Evolutionary conservation across 139 green algal species (phyloP).

Genomic region (Chlorella sorokiniana): DNA sequence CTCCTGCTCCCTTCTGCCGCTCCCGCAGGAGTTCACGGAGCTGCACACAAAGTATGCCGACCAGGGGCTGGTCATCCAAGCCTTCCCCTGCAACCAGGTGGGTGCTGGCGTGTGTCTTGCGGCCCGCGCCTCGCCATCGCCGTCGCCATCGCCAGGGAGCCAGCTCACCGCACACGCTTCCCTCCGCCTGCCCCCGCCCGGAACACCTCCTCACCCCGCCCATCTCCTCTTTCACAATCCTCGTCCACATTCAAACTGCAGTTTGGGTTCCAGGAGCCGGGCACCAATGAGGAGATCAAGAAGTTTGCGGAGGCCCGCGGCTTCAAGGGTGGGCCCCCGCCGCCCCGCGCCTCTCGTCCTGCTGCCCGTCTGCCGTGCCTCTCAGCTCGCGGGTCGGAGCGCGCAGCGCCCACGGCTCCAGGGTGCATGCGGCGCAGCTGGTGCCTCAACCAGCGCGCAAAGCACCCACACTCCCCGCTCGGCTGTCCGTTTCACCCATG

Average conservation of each 20-base stretch:
- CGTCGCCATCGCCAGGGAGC: not conserved
- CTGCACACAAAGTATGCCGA: constrained; percentile 42
- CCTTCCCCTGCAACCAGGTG: constrained; percentile 52
- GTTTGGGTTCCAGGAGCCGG: constrained; percentile 48
- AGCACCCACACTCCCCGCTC: not conserved
- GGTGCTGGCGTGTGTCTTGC: not conserved
- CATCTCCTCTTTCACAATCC: not conserved
- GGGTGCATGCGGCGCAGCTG: too few species aligned
- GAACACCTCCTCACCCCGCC: not conserved
- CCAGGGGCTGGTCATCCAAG: constrained; percentile 32
- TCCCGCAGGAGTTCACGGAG: constrained; percentile 35
- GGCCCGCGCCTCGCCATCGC: not conserved
- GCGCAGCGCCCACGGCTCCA: too few species aligned
- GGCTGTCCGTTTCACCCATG: not conserved
- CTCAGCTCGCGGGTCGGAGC: too few species aligned
- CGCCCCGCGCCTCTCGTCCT: not conserved
- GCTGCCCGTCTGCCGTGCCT: too few species aligned
- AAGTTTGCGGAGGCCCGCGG: constrained; percentile 35
- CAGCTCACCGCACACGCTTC: not conserved
- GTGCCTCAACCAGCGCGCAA: too few species aligned
- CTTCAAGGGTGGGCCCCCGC: constrained; percentile 18
- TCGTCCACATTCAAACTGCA: not conserved
- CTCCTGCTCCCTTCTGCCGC: not conserved
- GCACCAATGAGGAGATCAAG: constrained; percentile 56
- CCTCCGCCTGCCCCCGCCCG: too few species aligned